These are phyloP conservation scores for Penicillium bovifimosum DNA, from an alignment of 495 filamentous ascomycete genomes.

Conservation along the genomic window DNA sequence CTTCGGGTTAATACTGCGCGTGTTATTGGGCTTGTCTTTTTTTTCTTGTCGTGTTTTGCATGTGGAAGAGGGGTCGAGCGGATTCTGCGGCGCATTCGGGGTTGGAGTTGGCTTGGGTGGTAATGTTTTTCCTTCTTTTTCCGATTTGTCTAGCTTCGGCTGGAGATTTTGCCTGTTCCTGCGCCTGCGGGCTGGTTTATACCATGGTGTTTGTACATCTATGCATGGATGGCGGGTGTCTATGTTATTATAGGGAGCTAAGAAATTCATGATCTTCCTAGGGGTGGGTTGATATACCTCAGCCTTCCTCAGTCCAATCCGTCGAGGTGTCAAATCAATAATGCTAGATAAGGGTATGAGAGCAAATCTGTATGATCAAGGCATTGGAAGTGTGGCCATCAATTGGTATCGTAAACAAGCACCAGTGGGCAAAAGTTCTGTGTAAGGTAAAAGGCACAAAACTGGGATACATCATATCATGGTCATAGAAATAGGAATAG, in stretches of 20 bases:
- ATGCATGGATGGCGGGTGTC: conserved; percentile 18
- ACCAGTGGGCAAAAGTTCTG: conserved; percentile 6
- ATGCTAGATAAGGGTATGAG: not conserved
- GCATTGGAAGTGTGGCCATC: conserved; percentile 7
- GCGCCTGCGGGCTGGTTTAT: conserved; percentile 7
- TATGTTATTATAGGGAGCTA: conserved; percentile 9
- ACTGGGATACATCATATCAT: conserved; percentile 7
- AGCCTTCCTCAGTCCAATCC: not conserved
- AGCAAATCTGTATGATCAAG: not conserved
- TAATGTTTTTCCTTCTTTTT: conserved; percentile 7
- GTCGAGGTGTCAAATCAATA: not conserved
- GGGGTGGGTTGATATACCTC: not conserved
- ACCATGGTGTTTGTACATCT: conserved; percentile 23
- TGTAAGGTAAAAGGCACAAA: conserved; percentile 5
- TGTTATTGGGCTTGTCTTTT: not conserved
- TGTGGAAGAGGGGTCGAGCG: not conserved
- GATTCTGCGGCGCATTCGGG: conserved; percentile 11
- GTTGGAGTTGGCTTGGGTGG: conserved; percentile 9
- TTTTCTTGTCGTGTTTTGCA: not conserved
- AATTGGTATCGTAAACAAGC: conserved; percentile 32
- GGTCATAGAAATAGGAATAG: conserved; percentile 6
- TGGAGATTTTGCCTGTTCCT: not conserved
- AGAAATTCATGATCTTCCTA: conserved; percentile 1
- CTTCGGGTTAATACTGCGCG: conserved; percentile 1
- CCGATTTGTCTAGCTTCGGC: not conserved